Base-by-base conservation (phyloP, 2,329 filamentous ascomycete genomes). In the Stagonosporopsis vannaccii region DNA sequence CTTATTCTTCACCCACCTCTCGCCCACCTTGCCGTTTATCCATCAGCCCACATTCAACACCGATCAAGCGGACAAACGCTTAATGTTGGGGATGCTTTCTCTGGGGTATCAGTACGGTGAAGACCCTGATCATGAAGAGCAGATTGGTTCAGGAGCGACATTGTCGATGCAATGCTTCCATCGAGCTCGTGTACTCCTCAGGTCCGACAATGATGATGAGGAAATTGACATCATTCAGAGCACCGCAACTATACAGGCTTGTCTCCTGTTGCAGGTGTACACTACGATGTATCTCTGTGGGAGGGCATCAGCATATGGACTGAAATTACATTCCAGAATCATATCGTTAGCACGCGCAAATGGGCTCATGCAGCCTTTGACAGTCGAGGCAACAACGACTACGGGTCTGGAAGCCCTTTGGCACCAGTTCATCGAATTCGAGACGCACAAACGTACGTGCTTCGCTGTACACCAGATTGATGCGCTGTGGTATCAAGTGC, bases 241-340 rank as follows among this genome's bases (percentile, higher is more conserved):
- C 7, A 56, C 50, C 17, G 25, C 9, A 17, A 46, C 58, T 32
- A 48, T 68, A 2, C 66, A 68, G 25, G 52, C 65, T 4, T 66
- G 61, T 40, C 36, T 68, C 4, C 28, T 68, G 6, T 52, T 63
- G 6, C 57, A 68, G 26, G 43, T 64, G 6, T 67, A 48, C 15
- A 50, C 63, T 25, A 61, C 63, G 56, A 61, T 67, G 51, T 67
- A 69, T 30, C 43, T 55, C 2, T 58, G 60, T 30, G 61, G 54
- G 13, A 56, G 56, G 5, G 59, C 60, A 20, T 65, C 65, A 4
- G 51, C 62, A 11, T 66, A 64, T 37, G 65, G 58, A 7, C 50
- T 67, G 12, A 60, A 66, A 47, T 59, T 58, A 41, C 65, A 66
- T 47, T 66, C 61, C n/a, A 66, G 62, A 25, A 61, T 66, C 50